Evolutionary conservation across 805 yeast species (phyloP), one percentile per base, ranked within the genome.

Genomic region (Zygosaccharomyces rouxii): DNA sequence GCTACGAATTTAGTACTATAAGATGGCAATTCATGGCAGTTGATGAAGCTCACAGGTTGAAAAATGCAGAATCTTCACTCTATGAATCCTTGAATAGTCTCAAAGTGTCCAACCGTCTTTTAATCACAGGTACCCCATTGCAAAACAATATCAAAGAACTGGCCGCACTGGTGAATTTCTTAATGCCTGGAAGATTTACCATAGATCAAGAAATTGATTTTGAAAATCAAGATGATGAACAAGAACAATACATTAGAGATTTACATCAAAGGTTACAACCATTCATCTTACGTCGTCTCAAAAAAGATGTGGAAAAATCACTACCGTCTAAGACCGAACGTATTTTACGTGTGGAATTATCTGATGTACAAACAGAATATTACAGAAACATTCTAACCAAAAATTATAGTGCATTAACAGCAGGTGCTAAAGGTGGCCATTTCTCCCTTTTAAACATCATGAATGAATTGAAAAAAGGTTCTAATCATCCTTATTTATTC

Each of bases 11-110:
- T 44, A 96, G 97, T 4, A 64, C 79, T 25, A 79, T 94, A 50
- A 85, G 79, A 66, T 94, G 99, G 99, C 97, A 90, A 65, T 94
- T 85, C 64, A 70, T 95, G 56, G 99, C 99, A 2, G 98, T 94
- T 22, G 99, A 94, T 68, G 99, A 94, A 71, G 99, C 99, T 4
- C 99, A 94, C 71, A 78, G 99, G 63, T 75, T 94, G 63, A 94
- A 94, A 59, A 94, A 94, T 64, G 87, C 96, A 0, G 97, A 90
- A 65, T 83, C 94, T 25, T 90, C 98, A 0, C 71, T 94, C 35
- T 94, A 94, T 66, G 98, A 92, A 63, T 84, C 96, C 2, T 74
- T 94, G 50, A 78, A 75, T 58, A 86, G 84, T 55, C 89, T 94
- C 72, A 86, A 83, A 58, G 94, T 85, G 9, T 77, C 83, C 2